Evolutionary conservation across 495 filamentous ascomycete species (phyloP).

Genomic region (Margaritispora aquatica): DNA sequence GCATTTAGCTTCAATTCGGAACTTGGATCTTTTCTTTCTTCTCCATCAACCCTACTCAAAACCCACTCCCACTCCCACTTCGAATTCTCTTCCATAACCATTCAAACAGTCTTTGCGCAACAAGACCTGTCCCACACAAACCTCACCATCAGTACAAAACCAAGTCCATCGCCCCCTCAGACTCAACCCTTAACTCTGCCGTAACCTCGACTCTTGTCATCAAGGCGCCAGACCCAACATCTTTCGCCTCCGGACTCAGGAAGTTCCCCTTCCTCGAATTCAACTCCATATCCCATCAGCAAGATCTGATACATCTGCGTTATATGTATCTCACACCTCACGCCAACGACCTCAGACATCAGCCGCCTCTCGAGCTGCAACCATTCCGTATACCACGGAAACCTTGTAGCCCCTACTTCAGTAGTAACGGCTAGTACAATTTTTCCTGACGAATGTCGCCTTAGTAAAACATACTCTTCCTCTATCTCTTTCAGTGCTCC

Average conservation of each 20-base stretch:
- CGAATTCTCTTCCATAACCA: not conserved
- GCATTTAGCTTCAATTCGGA: not conserved
- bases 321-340: conserved; percentile 78
- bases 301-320: conserved; percentile 34
- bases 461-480: conserved; percentile 39
- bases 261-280: conserved; percentile 11
- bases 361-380: conserved; percentile 88
- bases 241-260: not conserved
- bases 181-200: not conserved
- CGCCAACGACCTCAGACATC: conserved; percentile 70
- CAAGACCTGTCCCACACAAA: not conserved
- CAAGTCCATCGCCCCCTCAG: not conserved
- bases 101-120: not conserved
- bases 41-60: not conserved
- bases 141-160: too few species aligned
- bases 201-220: not conserved
- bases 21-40: not conserved
- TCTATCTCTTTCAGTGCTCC: conserved; percentile 32
- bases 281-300: conserved; percentile 20
- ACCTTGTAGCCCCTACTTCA: conserved; percentile 75
- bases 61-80: not conserved
- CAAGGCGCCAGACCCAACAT: not conserved
- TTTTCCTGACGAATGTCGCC: conserved; percentile 35
- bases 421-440: conserved; percentile 68
- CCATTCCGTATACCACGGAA: conserved; percentile 85